A percentile compares a stretch with the other conserved stretches of the same genome.
Conservation (phyloP, 106 monocot species). For the Dioscorea dumetorum region DNA sequence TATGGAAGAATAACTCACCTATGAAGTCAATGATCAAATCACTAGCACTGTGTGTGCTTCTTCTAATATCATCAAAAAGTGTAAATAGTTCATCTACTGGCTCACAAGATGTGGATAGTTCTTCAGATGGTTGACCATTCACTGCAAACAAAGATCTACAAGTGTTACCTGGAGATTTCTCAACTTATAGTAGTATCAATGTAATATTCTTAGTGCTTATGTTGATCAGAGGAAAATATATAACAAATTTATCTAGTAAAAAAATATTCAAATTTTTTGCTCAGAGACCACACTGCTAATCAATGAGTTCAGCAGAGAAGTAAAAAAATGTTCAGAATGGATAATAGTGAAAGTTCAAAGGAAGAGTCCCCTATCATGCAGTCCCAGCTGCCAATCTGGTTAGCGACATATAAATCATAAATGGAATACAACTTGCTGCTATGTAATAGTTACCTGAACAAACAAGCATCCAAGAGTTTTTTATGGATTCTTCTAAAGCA, state of each 20-base stretch:
- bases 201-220: too few relatives aligned
- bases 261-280: too few relatives aligned
- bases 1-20: slow-evolving; percentile 30
- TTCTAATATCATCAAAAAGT: slow-evolving; percentile 68
- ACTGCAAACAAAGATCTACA: slow-evolving; percentile 9
- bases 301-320: too few relatives aligned
- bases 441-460: slow-evolving; percentile 28
- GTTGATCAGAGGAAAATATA: too few relatives aligned
- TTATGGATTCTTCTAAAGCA: slow-evolving; percentile 51
- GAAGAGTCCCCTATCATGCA: too few relatives aligned
- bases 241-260: too few relatives aligned
- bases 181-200: too few relatives aligned
- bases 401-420: background rate
- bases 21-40: slow-evolving; percentile 53
- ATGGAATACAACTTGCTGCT: background rate
- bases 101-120: slow-evolving; percentile 16
- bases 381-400: too few relatives aligned
- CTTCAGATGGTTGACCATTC: slow-evolving; percentile 24
- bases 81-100: slow-evolving; percentile 62
- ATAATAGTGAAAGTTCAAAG: too few relatives aligned
- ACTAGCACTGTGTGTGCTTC: slow-evolving; percentile 32
- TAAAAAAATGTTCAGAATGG: too few relatives aligned
- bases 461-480: slow-evolving; percentile 43
- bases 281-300: too few relatives aligned
- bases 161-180: too few relatives aligned